Evolutionary conservation across 192 early-diverging fungal genomes (phyloP), one percentile per base, ranked within the genome.

Genomic region (Chytriomyces hyalinus): DNA sequence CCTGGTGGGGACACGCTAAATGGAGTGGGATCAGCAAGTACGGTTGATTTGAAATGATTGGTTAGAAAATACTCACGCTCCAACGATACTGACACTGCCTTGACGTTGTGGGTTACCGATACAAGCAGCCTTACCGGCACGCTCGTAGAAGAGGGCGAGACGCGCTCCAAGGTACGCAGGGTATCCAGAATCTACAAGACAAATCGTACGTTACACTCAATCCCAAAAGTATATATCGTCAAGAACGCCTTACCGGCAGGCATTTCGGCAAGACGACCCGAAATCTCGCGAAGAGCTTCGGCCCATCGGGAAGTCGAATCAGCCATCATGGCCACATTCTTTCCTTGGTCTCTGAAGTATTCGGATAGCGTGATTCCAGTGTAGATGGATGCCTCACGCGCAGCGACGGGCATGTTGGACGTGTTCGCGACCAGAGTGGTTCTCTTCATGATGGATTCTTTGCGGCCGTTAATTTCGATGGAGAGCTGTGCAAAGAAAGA

Each of bases 321-420:
- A 6, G 98, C 98, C 96, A 99, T 99, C 98, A 99, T 99, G 67
- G 98, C 94, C 36, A 97, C 98, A 79, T 99, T 92, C 88, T 95
- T 96, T 78, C 98, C 98, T 84, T 97, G 96, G 86, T 99, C 98
- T 87, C 98, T 94, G 95, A 99, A 99, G 87, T 99, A 99, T 87
- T 99, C 98, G 22, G 96, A 97, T 17, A 99, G 85, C 1, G 98
- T 99, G 84, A 99, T 99, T 81, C 98, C 98, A 47, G 98, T 99
- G 90, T 99, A 99, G 81, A 99, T 99, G 46, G 97, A 98, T 17
- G 98, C 98, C 86, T 99, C 98, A 85, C 98, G 95, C 73, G 98
- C 98, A 76, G 98, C 96, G 49, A 99, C 98, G 78, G 98, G 98
- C 98, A 99, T 99, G 91, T 99, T 99, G 83, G 97, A 98, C 22